These are phyloP conservation scores for Fusarium mundagurra DNA, from an alignment of 2,329 filamentous ascomycete species.

Conservation along the genomic window DNA sequence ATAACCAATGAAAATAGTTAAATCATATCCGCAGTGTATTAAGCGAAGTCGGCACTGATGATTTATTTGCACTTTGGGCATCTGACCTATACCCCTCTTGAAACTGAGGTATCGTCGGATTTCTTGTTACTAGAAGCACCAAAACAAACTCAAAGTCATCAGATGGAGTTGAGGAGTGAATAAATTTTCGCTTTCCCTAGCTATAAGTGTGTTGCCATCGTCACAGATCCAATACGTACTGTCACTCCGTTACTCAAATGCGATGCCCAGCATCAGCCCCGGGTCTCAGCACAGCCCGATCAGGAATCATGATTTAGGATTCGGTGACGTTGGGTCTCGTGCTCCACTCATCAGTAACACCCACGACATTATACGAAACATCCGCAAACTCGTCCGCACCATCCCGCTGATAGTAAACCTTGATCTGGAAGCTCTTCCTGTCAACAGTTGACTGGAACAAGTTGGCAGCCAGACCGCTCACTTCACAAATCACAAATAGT, in stretches of 20 bases:
- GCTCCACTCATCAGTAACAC: background rate
- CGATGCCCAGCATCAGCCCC: background rate
- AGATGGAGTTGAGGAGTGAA: rapidly evolving
- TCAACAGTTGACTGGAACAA: background rate
- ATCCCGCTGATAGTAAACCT: background rate
- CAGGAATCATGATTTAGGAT: rapidly evolving
- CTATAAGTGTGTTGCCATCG: background rate
- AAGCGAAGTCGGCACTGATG: rapidly evolving
- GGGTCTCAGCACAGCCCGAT: too few relatives aligned
- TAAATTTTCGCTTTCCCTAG: too few relatives aligned
- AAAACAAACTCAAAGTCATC: rapidly evolving
- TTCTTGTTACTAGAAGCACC: background rate
- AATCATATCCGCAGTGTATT: background rate
- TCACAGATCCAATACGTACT: background rate
- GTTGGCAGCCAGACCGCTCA: background rate
- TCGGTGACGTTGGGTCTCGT: background rate
- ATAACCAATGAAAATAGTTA: rapidly evolving
- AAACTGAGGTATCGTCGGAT: background rate
- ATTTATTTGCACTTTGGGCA: background rate
- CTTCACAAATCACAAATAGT: background rate
- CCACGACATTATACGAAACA: background rate
- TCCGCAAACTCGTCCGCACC: background rate
- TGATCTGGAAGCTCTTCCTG: background rate
- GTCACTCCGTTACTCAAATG: rapidly evolving
- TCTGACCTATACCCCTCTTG: background rate